Percentiles rank a stretch among this genome's conserved stretches.
Conservation (phyloP, 177 flowering plant genomes). For the Vitis hybrid region DNA sequence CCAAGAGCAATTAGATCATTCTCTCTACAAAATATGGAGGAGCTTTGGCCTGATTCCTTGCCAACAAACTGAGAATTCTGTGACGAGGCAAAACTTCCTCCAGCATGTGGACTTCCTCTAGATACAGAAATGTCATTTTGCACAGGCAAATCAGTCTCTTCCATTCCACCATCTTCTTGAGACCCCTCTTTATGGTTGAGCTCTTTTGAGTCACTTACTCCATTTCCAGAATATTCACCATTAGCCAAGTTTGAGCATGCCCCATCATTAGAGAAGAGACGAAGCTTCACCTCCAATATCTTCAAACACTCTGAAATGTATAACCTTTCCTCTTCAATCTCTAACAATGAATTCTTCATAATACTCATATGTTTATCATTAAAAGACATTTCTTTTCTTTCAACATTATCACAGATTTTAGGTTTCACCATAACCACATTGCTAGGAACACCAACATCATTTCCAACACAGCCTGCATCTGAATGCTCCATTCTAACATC, state of each 20-base stretch:
- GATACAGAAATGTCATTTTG: neutral
- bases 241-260: conserved; percentile 3
- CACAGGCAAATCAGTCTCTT: conserved; percentile 1
- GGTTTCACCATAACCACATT: conserved; percentile 6
- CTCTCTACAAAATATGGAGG: neutral
- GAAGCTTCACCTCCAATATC: conserved; percentile 26
- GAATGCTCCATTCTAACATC: conserved; percentile 14
- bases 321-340: conserved; percentile 29
- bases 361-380: conserved; percentile 4
- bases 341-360: conserved; percentile 14
- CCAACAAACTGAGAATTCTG: neutral
- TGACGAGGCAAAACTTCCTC: neutral
- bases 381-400: conserved; percentile 8
- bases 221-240: conserved; percentile 13
- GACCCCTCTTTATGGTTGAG: neutral
- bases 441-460: neutral
- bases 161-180: neutral
- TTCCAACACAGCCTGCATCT: conserved; percentile 12
- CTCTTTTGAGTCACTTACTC: conserved; percentile 1
- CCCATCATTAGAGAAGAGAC: conserved; percentile 10
- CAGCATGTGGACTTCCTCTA: neutral
- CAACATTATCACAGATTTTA: neutral
- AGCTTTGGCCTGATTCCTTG: neutral
- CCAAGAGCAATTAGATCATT: conserved; percentile 23
- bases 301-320: conserved; percentile 22